phyloP scores from a whole-genome alignment of 768 basidiomycete species.

The Kwoniella pini region DNA sequence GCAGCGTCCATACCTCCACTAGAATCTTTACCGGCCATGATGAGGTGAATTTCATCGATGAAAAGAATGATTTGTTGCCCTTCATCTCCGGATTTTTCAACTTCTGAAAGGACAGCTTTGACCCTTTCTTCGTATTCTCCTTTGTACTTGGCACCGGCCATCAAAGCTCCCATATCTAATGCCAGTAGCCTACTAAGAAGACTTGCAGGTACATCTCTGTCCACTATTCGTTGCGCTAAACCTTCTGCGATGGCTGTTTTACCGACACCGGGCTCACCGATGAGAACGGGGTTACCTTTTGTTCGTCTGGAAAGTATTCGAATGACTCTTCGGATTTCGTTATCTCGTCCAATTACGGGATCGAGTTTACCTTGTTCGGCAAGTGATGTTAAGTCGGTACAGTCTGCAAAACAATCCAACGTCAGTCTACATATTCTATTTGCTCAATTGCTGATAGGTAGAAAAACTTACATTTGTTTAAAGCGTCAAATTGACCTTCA shows the following conservation, averaged over 20 bases:
- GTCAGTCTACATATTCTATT: constrained; percentile 5
- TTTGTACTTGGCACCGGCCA: constrained; percentile 65
- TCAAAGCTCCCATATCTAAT: constrained; percentile 88
- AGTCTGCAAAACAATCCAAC: constrained; percentile 22
- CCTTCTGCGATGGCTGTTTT: constrained; percentile 96
- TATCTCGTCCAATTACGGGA: constrained; percentile 62
- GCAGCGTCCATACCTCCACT: constrained; percentile 86
- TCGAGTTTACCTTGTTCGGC: constrained; percentile 57
- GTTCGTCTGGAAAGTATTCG: constrained; percentile 79
- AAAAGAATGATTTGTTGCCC: constrained; percentile 84
- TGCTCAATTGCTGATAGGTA: not conserved
- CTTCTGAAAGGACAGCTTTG: constrained; percentile 85
- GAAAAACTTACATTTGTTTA: constrained; percentile 63
- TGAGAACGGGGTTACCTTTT: constrained; percentile 95
- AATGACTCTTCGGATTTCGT: constrained; percentile 81
- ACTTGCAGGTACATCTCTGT: constrained; percentile 66
- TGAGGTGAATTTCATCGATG: constrained; percentile 87
- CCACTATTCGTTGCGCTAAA: constrained; percentile 90
- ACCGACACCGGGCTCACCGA: constrained; percentile 85
- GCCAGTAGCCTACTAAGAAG: constrained; percentile 58
- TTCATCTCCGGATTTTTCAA: constrained; percentile 81
- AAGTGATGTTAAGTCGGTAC: constrained; percentile 55
- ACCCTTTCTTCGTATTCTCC: constrained; percentile 97
- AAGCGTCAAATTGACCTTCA: constrained; percentile 89
- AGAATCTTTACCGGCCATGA: constrained; percentile 75